Percentiles rank a stretch among this genome's conserved stretches.
These are phyloP conservation scores for Anacardium occidentale DNA, from an alignment of 345 rosid genomes.

Conservation along the genomic window DNA sequence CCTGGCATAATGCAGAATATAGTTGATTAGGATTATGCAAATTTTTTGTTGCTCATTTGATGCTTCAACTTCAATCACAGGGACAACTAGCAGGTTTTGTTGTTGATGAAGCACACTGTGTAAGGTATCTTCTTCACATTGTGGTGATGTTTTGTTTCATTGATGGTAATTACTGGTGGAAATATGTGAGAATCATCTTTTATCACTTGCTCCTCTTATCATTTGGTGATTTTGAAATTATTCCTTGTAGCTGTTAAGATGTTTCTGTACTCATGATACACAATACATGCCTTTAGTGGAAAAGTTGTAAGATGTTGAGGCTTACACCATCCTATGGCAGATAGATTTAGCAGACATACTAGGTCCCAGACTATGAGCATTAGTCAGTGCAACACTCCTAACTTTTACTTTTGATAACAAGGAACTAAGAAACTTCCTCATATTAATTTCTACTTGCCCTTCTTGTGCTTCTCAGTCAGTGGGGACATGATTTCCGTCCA, in stretches of 20 bases:
- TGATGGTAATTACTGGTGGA: background rate
- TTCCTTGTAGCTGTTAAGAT: background rate
- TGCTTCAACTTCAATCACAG: slow-evolving; percentile 34
- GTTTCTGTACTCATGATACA: background rate
- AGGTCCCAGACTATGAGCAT: background rate
- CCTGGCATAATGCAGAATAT: background rate
- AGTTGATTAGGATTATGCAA: background rate
- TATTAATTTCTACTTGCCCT: slow-evolving; percentile 12
- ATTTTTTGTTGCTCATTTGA: slow-evolving; percentile 14
- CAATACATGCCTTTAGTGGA: background rate
- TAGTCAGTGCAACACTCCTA: background rate
- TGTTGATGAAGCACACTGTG: slow-evolving; percentile 94
- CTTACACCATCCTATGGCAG: background rate
- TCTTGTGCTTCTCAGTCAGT: slow-evolving; percentile 58
- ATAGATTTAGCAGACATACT: background rate
- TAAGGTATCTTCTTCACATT: slow-evolving; percentile 48
- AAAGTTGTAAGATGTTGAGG: background rate
- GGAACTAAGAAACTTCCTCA: slow-evolving; percentile 6
- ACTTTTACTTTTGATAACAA: background rate
- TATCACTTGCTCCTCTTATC: background rate
- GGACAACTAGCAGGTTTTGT: slow-evolving; percentile 76
- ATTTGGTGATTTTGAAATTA: background rate
- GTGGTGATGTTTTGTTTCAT: background rate
- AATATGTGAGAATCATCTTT: background rate
- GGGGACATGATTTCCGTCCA: slow-evolving; percentile 99